These are phyloP conservation scores for Metarhizium sp. DNA, from an alignment of 2,329 filamentous ascomycete genomes.

Conservation along the genomic window DNA sequence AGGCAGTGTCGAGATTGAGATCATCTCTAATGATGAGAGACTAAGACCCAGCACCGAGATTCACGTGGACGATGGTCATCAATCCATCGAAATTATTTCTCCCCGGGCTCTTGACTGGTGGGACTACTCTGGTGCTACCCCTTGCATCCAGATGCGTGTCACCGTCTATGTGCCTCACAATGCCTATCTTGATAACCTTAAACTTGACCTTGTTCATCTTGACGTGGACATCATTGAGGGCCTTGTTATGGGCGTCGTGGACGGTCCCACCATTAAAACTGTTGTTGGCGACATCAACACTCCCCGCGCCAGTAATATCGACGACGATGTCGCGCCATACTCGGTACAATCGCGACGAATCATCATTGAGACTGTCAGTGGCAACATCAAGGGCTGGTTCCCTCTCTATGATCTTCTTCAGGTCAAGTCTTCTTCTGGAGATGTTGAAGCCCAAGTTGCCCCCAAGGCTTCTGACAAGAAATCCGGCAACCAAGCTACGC, in stretches of 20 bases:
- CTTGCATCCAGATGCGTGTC: constrained; percentile 38
- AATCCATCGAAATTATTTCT: constrained; percentile 29
- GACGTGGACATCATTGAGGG: constrained; percentile 30
- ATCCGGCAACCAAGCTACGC: constrained; percentile 27
- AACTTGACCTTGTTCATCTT: constrained; percentile 28
- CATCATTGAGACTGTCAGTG: constrained; percentile 31
- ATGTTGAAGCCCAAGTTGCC: constrained; percentile 28
- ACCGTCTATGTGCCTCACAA: constrained; percentile 37
- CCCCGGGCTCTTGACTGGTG: constrained; percentile 27
- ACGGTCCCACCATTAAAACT: constrained; percentile 19
- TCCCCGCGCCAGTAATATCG: constrained; percentile 17
- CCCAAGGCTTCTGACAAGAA: constrained; percentile 28
- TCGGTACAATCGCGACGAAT: constrained; percentile 32
- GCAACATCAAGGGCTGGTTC: constrained; percentile 37
- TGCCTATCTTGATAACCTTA: constrained; percentile 27
- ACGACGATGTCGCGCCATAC: constrained; percentile 24
- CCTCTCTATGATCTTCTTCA: constrained; percentile 40
- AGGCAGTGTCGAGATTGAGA: constrained; percentile 34
- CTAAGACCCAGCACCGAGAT: constrained; percentile 26
- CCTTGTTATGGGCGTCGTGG: constrained; percentile 24
- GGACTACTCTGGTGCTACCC: constrained; percentile 13
- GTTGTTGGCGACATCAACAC: constrained; percentile 29
- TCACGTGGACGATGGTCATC: constrained; percentile 18
- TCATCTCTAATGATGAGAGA: constrained; percentile 33
- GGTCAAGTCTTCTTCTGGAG: constrained; percentile 34